A percentile compares a stretch with the other conserved stretches of the same genome.
Evolutionary conservation across 108 stramenopile genomes (phyloP).

Genomic region (Stephanodiscus minutulus): DNA sequence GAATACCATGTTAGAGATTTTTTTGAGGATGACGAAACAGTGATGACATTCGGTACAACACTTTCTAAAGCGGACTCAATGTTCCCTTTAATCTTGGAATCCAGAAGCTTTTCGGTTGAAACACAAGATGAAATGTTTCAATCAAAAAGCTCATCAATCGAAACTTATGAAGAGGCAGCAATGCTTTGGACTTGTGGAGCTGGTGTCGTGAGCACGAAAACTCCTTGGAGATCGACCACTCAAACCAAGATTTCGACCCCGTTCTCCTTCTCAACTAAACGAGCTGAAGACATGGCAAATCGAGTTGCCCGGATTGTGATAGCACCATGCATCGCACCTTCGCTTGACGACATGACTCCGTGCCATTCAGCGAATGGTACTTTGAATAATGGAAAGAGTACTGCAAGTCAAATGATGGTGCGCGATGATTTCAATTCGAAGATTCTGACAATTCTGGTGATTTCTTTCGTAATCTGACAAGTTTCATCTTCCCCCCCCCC

Average conservation of each 20-base stretch:
- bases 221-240: constrained; percentile 15
- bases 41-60: constrained; percentile 61
- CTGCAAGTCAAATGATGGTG: constrained; percentile 2
- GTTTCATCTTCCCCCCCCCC: background rate
- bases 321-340: constrained; percentile 83
- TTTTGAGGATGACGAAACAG: constrained; percentile 86
- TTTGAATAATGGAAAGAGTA: constrained; percentile 10
- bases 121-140: background rate
- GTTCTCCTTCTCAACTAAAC: constrained; percentile 48
- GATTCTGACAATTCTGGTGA: background rate
- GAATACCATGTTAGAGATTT: constrained; percentile 18
- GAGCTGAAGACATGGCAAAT: constrained; percentile 60
- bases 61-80: constrained; percentile 25
- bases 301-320: constrained; percentile 79
- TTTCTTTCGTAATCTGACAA: background rate
- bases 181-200: constrained; percentile 5
- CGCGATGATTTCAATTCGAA: background rate
- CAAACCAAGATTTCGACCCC: constrained; percentile 17
- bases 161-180: constrained; percentile 5
- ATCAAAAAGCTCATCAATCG: constrained; percentile 3
- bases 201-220: constrained; percentile 8
- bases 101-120: constrained; percentile 12
- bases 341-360: constrained; percentile 21
- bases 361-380: background rate
- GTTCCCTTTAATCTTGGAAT: constrained; percentile 26